Evolutionary conservation across 129 eudicot genomes (phyloP).

Genomic region (Tagetes patula): DNA sequence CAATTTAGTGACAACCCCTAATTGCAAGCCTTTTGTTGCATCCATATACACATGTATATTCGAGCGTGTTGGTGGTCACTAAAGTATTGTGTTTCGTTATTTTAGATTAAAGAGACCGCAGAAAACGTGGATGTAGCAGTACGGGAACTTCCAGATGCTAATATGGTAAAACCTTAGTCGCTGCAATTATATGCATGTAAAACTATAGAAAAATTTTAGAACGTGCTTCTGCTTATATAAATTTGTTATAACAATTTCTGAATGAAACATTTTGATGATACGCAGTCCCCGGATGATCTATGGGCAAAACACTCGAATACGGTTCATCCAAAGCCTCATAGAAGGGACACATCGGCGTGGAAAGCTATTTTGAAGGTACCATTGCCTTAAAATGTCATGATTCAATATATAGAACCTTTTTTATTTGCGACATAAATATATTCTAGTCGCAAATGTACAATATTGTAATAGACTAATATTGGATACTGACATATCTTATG

Average conservation of each 20-base stretch:
- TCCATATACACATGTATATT: background rate
- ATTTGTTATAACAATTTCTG: background rate
- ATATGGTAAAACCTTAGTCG: conserved; percentile 50
- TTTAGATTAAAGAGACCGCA: conserved; percentile 94
- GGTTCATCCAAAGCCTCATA: conserved; percentile 90
- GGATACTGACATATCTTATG: background rate
- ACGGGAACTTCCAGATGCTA: conserved; percentile 98
- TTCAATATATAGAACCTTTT: background rate
- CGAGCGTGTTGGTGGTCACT: background rate
- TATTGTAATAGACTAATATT: background rate
- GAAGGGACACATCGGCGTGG: conserved; percentile 78
- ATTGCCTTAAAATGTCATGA: background rate
- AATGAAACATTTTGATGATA: background rate
- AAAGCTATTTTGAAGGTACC: conserved; percentile 79
- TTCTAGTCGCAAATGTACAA: background rate
- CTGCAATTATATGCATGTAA: background rate
- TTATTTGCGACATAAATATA: background rate
- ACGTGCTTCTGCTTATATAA: background rate
- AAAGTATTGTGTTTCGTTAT: background rate
- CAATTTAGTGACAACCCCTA: conserved; percentile 8
- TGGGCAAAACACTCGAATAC: conserved; percentile 86
- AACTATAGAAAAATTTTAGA: background rate
- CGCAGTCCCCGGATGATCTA: conserved; percentile 92
- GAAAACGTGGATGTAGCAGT: conserved; percentile 88
- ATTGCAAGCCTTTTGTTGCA: conserved; percentile 4